phyloP scores from a whole-genome alignment of 2,329 filamentous ascomycete species.

The Colletotrichum lupini region DNA sequence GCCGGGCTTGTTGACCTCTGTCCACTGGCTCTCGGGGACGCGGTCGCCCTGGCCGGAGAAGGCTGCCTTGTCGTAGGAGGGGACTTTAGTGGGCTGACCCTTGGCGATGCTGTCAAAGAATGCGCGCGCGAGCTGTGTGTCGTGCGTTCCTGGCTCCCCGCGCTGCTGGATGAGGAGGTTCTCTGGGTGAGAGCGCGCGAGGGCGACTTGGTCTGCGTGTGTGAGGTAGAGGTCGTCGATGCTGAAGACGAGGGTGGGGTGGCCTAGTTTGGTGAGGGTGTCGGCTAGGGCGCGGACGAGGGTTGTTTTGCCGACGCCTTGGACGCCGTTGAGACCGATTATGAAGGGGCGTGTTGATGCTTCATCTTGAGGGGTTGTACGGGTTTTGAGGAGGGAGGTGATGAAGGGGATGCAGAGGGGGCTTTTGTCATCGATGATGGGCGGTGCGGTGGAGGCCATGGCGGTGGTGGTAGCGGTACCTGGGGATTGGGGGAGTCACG shows the following conservation, averaged over 20 bases:
- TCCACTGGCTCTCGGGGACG: slow-evolving; percentile 71
- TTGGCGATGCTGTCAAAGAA: slow-evolving; percentile 71
- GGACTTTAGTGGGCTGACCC: slow-evolving; percentile 67
- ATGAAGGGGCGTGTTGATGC: slow-evolving; percentile 72
- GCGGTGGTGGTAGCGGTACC: background rate
- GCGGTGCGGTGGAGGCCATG: background rate
- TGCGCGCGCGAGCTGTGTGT: slow-evolving; percentile 70
- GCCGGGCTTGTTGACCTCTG: slow-evolving; percentile 62
- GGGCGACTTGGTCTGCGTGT: slow-evolving; percentile 72
- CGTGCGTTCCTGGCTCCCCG: slow-evolving; percentile 87
- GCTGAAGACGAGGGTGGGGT: slow-evolving; percentile 78
- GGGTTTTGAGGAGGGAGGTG: slow-evolving; percentile 63
- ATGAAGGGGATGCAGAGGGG: slow-evolving; percentile 83
- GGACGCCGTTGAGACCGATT: slow-evolving; percentile 89
- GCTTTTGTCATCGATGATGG: slow-evolving; percentile 80
- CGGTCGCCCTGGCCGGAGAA: slow-evolving; percentile 83
- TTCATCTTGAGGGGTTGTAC: slow-evolving; percentile 53
- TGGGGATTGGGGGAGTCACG: too few relatives aligned
- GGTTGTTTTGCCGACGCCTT: slow-evolving; percentile 93
- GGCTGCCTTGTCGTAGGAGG: slow-evolving; percentile 86
- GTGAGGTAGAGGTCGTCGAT: slow-evolving; percentile 92
- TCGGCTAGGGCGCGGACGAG: slow-evolving; percentile 76
- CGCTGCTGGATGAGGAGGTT: slow-evolving; percentile 85
- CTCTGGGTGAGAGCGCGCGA: slow-evolving; percentile 72
- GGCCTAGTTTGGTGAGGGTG: slow-evolving; percentile 66